These are phyloP conservation scores for Penicillium occitanis DNA, from an alignment of 2,329 filamentous ascomycete genomes.

Conservation along the genomic window DNA sequence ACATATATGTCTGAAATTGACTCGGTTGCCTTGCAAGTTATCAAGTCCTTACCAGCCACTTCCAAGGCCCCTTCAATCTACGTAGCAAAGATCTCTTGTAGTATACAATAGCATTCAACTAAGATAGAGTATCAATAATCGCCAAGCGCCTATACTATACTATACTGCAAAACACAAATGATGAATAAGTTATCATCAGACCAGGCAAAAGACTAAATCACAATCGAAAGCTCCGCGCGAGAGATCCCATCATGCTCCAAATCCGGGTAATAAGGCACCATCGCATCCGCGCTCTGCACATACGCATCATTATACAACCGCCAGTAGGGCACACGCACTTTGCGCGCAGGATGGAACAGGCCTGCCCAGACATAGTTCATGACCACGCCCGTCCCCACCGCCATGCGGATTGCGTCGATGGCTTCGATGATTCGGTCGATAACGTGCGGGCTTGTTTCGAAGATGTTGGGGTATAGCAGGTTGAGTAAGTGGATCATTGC, in stretches of 20 bases:
- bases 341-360: slow-evolving; percentile 92
- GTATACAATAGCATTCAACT: not conserved
- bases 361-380: slow-evolving; percentile 99
- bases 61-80: too few species aligned
- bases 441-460: slow-evolving; percentile 96
- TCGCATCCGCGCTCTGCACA: slow-evolving; percentile 86
- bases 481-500: slow-evolving; percentile 98
- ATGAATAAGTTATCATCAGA: not conserved
- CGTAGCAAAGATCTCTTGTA: not conserved
- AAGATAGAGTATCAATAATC: not conserved
- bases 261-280: slow-evolving; percentile 94
- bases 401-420: slow-evolving; percentile 92
- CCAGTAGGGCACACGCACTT: slow-evolving; percentile 95
- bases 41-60: too few species aligned
- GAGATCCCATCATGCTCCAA: slow-evolving; percentile 77
- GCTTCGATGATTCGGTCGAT: slow-evolving; percentile 98
- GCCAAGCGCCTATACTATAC: not conserved
- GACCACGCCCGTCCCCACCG: slow-evolving; percentile 84
- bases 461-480: slow-evolving; percentile 92
- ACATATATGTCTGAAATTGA: slow-evolving; percentile 9
- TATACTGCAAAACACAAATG: not conserved
- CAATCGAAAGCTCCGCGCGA: slow-evolving; percentile 77
- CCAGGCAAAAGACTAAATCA: slow-evolving; percentile 58
- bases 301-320: slow-evolving; percentile 96
- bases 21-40: not conserved